A percentile compares a stretch with the other conserved stretches of the same genome.
Conservation (phyloP, 805 yeast genomes). For the Metschnikowia gelsemii region DNA sequence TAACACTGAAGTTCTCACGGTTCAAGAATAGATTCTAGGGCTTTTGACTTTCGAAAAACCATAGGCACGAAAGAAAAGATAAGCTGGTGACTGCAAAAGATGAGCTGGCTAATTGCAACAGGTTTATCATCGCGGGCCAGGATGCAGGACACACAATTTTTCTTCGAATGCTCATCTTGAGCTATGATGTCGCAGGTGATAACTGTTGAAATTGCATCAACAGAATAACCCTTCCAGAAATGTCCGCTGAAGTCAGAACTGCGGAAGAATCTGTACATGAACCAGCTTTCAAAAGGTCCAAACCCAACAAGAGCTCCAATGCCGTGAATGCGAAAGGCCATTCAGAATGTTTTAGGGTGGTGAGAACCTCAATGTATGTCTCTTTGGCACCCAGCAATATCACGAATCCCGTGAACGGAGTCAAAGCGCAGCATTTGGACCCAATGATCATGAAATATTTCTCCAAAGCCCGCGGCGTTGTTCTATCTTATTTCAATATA, state of each 20-base stretch:
- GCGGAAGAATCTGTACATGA: constrained; percentile 2
- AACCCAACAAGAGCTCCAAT: constrained; percentile 33
- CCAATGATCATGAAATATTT: constrained; percentile 84
- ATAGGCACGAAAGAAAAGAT: neutral
- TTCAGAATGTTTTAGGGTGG: constrained; percentile 68
- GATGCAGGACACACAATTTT: constrained; percentile 18
- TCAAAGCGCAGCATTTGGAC: constrained; percentile 84
- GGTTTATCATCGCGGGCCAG: constrained; percentile 1
- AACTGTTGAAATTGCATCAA: neutral
- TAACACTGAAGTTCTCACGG: constrained; percentile 15
- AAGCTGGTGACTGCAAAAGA: constrained; percentile 1
- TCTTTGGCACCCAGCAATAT: constrained; percentile 85
- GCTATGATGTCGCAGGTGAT: constrained; percentile 1
- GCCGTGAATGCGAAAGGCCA: constrained; percentile 44
- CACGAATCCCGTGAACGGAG: constrained; percentile 69
- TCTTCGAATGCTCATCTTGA: constrained; percentile 17
- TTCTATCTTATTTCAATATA: constrained; percentile 74
- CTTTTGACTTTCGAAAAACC: neutral
- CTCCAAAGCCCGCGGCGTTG: constrained; percentile 73
- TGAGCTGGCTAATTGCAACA: neutral
- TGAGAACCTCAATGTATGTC: constrained; percentile 64
- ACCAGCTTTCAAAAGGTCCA: constrained; percentile 7
- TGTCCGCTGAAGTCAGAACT: constrained; percentile 14
- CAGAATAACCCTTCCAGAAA: neutral
- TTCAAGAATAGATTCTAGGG: constrained; percentile 16